A percentile compares a stretch with the other conserved stretches of the same genome.
phyloP scores from a whole-genome alignment of 2,329 filamentous ascomycete genomes.

The Calonectria pauciramosa region DNA sequence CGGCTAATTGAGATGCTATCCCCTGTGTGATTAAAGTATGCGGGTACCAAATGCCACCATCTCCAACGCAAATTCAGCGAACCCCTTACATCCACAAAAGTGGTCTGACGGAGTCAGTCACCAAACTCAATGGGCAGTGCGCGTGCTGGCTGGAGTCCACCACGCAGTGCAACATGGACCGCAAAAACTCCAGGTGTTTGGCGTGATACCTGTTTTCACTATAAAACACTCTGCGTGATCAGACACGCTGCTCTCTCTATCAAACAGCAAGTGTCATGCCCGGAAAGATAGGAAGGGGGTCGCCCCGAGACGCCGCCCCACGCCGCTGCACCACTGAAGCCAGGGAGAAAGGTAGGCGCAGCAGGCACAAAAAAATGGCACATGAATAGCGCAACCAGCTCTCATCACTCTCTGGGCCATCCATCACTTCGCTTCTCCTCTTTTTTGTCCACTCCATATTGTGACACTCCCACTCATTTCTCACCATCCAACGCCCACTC shows the following conservation, averaged over 20 bases:
- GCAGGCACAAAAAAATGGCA: constrained; percentile 36
- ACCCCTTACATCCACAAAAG: neutral
- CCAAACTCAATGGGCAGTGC: neutral
- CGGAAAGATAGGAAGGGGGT: constrained; percentile 12
- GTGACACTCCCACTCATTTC: constrained; percentile 13
- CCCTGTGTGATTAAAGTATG: neutral
- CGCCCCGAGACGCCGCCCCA: constrained; percentile 19
- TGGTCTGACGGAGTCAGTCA: neutral
- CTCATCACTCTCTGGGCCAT: neutral
- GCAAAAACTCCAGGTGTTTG: neutral
- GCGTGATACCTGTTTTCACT: neutral
- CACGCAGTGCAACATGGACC: neutral
- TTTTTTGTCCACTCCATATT: constrained; percentile 20
- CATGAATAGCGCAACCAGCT: constrained; percentile 36
- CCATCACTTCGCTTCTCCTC: constrained; percentile 23
- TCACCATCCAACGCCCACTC: neutral
- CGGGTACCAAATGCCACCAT: neutral
- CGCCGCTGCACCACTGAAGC: constrained; percentile 17
- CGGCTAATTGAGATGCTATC: constrained; percentile 2
- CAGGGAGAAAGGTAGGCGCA: constrained; percentile 22
- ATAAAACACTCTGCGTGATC: neutral
- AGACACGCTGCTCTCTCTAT: neutral
- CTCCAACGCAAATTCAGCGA: neutral
- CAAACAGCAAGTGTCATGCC: neutral
- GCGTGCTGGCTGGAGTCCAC: neutral